phyloP scores from a whole-genome alignment of 1,139 yeast genomes.

The Scheffersomyces segobiensis region DNA sequence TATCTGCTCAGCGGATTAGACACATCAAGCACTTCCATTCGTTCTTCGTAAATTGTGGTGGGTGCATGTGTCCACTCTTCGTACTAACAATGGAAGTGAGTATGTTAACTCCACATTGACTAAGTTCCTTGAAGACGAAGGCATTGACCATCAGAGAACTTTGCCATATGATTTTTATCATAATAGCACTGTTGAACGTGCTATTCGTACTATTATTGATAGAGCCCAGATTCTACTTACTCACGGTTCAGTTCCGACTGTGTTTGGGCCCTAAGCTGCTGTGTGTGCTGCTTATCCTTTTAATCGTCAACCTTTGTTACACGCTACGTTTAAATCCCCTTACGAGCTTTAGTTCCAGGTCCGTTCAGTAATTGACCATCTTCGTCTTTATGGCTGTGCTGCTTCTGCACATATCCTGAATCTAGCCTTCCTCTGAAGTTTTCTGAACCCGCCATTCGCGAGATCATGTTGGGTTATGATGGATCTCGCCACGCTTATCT shows the following conservation, averaged over 20 bases:
- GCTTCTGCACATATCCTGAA: not conserved
- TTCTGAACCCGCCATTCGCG: not conserved
- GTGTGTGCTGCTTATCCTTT: not conserved
- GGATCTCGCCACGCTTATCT: not conserved
- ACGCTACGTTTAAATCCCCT: not conserved
- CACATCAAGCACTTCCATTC: too few relatives aligned
- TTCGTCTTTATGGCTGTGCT: not conserved
- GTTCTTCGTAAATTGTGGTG: not conserved
- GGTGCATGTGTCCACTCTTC: not conserved
- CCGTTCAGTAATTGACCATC: not conserved
- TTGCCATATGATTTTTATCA: slow-evolving; percentile 1
- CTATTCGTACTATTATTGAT: not conserved
- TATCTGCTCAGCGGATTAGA: too few relatives aligned
- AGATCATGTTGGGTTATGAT: not conserved
- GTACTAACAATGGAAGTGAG: slow-evolving; percentile 2
- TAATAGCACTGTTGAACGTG: not conserved
- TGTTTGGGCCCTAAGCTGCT: not conserved
- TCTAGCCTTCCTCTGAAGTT: not conserved
- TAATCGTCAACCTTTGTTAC: not conserved
- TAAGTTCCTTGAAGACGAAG: not conserved
- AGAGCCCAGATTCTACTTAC: not conserved
- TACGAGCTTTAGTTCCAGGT: not conserved
- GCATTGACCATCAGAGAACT: not conserved
- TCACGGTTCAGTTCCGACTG: not conserved
- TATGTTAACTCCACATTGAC: not conserved